These are phyloP conservation scores for Chenopodium formosanum DNA, from an alignment of 148 eudicot genomes.

Conservation along the genomic window DNA sequence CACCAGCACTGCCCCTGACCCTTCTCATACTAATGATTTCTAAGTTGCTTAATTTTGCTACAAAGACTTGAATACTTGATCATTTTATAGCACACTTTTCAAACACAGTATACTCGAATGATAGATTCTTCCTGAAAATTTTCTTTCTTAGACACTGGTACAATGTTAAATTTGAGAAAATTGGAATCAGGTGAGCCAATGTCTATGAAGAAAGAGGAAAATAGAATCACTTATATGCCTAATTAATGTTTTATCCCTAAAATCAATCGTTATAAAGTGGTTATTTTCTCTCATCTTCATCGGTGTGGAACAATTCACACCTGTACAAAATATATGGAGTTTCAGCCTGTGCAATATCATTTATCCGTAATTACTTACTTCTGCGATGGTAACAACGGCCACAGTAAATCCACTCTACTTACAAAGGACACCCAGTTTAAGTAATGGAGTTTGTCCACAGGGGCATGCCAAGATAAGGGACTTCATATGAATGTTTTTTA, in stretches of 20 bases:
- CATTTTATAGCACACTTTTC: too few relatives aligned
- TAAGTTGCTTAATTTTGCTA: too few relatives aligned
- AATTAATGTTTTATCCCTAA: background rate
- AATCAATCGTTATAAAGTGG: background rate
- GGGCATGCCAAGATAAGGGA: background rate
- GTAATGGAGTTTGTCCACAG: conserved; percentile 1
- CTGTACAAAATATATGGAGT: background rate
- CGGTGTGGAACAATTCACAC: background rate
- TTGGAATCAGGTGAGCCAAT: background rate
- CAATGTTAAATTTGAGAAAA: too few relatives aligned
- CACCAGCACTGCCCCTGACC: too few relatives aligned
- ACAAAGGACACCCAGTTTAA: background rate
- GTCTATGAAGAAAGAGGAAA: background rate
- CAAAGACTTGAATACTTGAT: too few relatives aligned
- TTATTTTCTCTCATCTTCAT: background rate
- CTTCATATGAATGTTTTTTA: conserved; percentile 3
- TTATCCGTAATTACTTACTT: background rate
- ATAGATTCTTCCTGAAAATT: too few relatives aligned
- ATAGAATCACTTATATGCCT: background rate
- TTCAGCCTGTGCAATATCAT: background rate
- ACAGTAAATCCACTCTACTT: background rate
- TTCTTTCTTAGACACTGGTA: too few relatives aligned
- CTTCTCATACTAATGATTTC: too few relatives aligned
- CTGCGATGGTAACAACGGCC: background rate
- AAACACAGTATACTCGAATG: too few relatives aligned